phyloP scores from a whole-genome alignment of 1,284 basidiomycete species.

The Rhizoctonia solani region DNA sequence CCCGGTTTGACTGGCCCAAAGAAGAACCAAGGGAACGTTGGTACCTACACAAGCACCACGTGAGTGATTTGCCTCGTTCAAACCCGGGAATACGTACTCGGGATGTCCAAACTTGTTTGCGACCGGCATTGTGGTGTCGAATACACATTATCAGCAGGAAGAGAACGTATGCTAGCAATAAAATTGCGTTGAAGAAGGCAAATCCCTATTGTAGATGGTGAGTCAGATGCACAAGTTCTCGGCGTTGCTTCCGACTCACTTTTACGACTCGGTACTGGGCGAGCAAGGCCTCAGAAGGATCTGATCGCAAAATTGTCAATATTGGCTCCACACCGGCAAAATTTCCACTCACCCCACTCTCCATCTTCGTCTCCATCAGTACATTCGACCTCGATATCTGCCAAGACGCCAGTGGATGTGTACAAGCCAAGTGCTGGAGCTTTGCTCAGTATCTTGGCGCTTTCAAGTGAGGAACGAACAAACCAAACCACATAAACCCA shows the following conservation, averaged over 20 bases:
- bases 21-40: slow-evolving; percentile 69
- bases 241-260: neutral
- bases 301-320: slow-evolving; percentile 43
- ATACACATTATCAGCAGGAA: slow-evolving; percentile 66
- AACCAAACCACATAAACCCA: slow-evolving; percentile 79
- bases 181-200: slow-evolving; percentile 71
- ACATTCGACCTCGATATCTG: slow-evolving; percentile 78
- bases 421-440: slow-evolving; percentile 68
- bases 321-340: neutral
- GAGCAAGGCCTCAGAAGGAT: slow-evolving; percentile 72
- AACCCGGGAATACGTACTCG: slow-evolving; percentile 45
- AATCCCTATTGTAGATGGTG: slow-evolving; percentile 63
- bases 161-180: slow-evolving; percentile 64
- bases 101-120: slow-evolving; percentile 71
- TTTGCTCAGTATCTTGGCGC: slow-evolving; percentile 9
- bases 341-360: slow-evolving; percentile 28
- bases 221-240: neutral
- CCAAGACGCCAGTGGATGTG: slow-evolving; percentile 69
- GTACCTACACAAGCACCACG: slow-evolving; percentile 49
- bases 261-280: slow-evolving; percentile 68
- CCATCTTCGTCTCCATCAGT: slow-evolving; percentile 56
- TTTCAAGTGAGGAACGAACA: slow-evolving; percentile 42
- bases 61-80: slow-evolving; percentile 29
- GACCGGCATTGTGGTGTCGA: slow-evolving; percentile 64
- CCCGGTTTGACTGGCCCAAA: slow-evolving; percentile 23